A percentile compares a stretch with the other conserved stretches of the same genome.
Conservation (phyloP, 345 rosid species). For the Salix viminalis region DNA sequence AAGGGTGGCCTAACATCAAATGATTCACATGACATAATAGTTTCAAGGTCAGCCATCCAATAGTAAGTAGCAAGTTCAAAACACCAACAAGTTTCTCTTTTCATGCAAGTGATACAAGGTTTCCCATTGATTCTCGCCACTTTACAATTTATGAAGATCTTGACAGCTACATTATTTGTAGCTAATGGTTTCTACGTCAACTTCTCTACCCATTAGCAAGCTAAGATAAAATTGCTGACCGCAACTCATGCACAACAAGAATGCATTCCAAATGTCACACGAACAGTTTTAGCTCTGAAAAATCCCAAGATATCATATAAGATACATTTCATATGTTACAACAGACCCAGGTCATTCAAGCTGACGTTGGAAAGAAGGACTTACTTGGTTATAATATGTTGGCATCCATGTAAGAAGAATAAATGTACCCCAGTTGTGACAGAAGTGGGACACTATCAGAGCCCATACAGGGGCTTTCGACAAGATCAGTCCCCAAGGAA, state of each 20-base stretch:
- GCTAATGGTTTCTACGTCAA: background rate
- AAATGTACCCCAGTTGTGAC: constrained; percentile 95
- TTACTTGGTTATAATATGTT: constrained; percentile 83
- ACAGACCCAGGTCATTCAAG: background rate
- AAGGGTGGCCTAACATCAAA: background rate
- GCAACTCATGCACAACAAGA: background rate
- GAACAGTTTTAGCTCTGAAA: background rate
- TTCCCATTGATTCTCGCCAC: background rate
- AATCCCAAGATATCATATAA: background rate
- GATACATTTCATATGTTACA: background rate
- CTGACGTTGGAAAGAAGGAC: constrained; percentile 3
- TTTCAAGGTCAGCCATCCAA: background rate
- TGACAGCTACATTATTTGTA: background rate
- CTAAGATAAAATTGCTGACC: background rate
- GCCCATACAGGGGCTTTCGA: constrained; percentile 94
- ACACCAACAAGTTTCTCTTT: background rate
- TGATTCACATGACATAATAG: background rate
- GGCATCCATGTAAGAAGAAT: constrained; percentile 99
- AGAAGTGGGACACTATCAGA: constrained; percentile 71
- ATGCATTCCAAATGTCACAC: background rate
- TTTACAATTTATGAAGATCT: background rate
- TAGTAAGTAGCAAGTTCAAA: background rate
- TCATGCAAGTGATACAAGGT: background rate
- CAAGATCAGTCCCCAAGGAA: constrained; percentile 79
- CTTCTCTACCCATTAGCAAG: background rate